A percentile compares a stretch with the other conserved stretches of the same genome.
These are phyloP conservation scores for Cyclotella distinguenda DNA, from an alignment of 108 stramenopile genomes.

Conservation along the genomic window DNA sequence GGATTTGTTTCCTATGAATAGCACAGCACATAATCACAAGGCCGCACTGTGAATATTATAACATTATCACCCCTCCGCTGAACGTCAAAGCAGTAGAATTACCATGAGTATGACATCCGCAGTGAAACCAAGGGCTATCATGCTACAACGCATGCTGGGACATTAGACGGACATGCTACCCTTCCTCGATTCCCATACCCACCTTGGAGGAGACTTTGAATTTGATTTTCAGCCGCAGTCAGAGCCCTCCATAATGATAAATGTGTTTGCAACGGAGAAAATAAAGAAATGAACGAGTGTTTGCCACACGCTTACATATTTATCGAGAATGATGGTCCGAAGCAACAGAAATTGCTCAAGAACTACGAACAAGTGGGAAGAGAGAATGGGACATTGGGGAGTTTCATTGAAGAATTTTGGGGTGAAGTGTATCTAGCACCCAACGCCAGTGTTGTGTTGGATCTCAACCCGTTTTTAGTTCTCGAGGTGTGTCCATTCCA, in stretches of 20 bases:
- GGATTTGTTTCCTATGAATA: too few relatives aligned
- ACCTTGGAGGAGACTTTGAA: slow-evolving; percentile 71
- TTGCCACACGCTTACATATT: slow-evolving; percentile 32
- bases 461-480: slow-evolving; percentile 88
- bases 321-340: slow-evolving; percentile 54
- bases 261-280: background rate
- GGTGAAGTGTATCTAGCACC: slow-evolving; percentile 84
- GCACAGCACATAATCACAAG: too few relatives aligned
- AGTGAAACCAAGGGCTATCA: too few relatives aligned
- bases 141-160: too few relatives aligned
- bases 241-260: slow-evolving; percentile 38
- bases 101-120: too few relatives aligned
- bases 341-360: slow-evolving; percentile 62
- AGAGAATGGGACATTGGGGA: slow-evolving; percentile 54
- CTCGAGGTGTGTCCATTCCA: slow-evolving; percentile 49
- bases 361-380: slow-evolving; percentile 67
- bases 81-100: too few relatives aligned
- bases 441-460: slow-evolving; percentile 75
- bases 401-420: slow-evolving; percentile 90
- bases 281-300: slow-evolving; percentile 37
- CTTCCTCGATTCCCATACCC: slow-evolving; percentile 81
- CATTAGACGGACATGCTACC: slow-evolving; percentile 52
- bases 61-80: too few relatives aligned
- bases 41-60: too few relatives aligned
- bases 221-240: slow-evolving; percentile 53